Evolutionary conservation across 2,329 filamentous ascomycete genomes (phyloP).

Genomic region (Alternaria sp.): DNA sequence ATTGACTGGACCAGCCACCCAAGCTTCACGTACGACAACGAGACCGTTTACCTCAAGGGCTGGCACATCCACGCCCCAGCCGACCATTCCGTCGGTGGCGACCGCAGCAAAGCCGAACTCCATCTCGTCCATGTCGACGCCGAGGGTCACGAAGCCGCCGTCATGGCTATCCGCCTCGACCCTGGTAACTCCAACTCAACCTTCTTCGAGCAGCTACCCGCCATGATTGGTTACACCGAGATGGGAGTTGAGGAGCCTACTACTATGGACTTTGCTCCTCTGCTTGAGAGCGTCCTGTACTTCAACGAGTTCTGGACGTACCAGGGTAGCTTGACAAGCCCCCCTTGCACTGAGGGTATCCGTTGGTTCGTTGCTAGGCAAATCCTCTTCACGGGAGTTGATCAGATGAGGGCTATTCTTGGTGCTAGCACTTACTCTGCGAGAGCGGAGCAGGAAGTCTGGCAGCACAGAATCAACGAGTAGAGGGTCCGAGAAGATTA

Average conservation of each 20-base stretch:
- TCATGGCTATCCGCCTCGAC: conserved; percentile 57
- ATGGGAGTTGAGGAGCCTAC: conserved; percentile 27
- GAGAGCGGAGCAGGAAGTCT: conserved; percentile 53
- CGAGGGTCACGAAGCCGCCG: conserved; percentile 51
- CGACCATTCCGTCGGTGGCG: conserved; percentile 56
- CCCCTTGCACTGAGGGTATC: conserved; percentile 56
- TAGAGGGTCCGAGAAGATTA: conserved; percentile 11
- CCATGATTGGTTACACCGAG: conserved; percentile 50
- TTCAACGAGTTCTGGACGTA: conserved; percentile 59
- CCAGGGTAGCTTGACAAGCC: conserved; percentile 56
- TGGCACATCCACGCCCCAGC: conserved; percentile 61
- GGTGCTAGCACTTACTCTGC: conserved; percentile 54
- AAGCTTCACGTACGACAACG: conserved; percentile 54
- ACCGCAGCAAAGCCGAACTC: conserved; percentile 55
- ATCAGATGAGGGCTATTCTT: conserved; percentile 57
- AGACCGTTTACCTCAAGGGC: conserved; percentile 56
- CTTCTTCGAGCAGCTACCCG: conserved; percentile 54
- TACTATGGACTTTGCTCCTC: conserved; percentile 40
- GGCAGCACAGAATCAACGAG: conserved; percentile 55
- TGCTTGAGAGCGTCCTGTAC: conserved; percentile 46
- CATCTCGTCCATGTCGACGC: conserved; percentile 58
- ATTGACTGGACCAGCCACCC: conserved; percentile 49
- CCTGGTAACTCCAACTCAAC: conserved; percentile 47
- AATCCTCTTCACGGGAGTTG: conserved; percentile 51
- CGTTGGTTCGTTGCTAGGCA: conserved; percentile 54